Percentiles rank a stretch among this genome's conserved stretches.
Conservation (phyloP, 2,329 filamentous ascomycete genomes). For the Samsoniella hepiali region DNA sequence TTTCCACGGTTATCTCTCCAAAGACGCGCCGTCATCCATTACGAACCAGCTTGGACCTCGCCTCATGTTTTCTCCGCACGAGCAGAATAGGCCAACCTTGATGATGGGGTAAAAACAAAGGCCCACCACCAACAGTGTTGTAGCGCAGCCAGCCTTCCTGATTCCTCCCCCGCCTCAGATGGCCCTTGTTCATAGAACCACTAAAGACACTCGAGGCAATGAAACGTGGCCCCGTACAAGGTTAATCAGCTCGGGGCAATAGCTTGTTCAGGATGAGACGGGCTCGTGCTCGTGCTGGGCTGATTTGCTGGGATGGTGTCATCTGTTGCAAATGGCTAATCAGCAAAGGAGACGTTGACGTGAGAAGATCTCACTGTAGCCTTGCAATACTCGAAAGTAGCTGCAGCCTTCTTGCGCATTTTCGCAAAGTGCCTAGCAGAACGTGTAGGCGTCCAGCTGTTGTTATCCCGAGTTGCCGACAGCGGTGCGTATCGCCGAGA, state of each 20-base stretch:
- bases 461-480: constrained; percentile 10
- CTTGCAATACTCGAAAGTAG: background rate
- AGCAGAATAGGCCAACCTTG: background rate
- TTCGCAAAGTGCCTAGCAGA: background rate
- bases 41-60: background rate
- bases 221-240: background rate
- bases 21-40: background rate
- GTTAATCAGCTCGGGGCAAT: background rate
- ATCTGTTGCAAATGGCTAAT: background rate
- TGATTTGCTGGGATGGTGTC: background rate
- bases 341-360: background rate
- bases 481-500: constrained; percentile 14
- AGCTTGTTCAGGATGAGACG: background rate
- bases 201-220: background rate
- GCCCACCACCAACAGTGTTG: constrained; percentile 6
- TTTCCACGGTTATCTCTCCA: background rate
- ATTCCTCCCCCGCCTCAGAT: background rate
- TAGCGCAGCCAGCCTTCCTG: background rate
- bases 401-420: background rate
- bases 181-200: background rate
- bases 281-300: background rate
- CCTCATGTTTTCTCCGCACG: no score
- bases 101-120: constrained; percentile 5
- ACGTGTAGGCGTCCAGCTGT: background rate
- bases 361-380: background rate